Base-by-base conservation (phyloP, 805 yeast genomes). In the Hanseniaspora lindneri region DNA sequence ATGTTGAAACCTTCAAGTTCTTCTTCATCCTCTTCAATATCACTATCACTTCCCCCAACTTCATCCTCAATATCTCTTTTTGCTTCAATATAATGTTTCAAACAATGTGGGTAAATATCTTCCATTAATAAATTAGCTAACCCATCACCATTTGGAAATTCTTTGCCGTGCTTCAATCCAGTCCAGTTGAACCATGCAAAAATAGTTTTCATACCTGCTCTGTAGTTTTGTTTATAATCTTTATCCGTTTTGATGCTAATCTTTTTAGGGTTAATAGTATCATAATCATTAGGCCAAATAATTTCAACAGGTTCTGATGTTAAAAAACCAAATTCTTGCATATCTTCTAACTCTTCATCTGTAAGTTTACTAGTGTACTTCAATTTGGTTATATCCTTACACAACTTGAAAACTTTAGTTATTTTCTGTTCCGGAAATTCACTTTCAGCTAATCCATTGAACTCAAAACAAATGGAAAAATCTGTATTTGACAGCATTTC, bases 101-200 rank as follows among this genome's bases (percentile, higher is more conserved):
- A 78, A 3, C 96, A 92, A 55, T 79, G 79, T 13, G 95, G 95
- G 59, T 75, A 88, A 37, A 89, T 60, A 57, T 88, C 95, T 40
- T 86, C 95, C 4, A 76, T 69, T 13, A 89, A 67, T 36, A 83
- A 64, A 44, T 77, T 68, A 0, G 95, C 84, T 48, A 88, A 69
- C 10, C 80, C 86, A 52, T 80, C 89, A 21, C 95, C 95, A 50
- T 74, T 72, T 52, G 87, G 73, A 59, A 78, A 84, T 60, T 79
- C 92, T 63, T 77, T 83, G 1, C 85, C 83, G 1, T 85, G 81
- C 54, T 79, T 80, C 30, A 65, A 61, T 0, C 94, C 95, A 0
- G 92, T 81, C 88, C 94, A 87, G 41, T 69, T 68, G 60, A 87
- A 88, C 80, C 88, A 88, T 5, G 86, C 80, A 63, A 89, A 88